Evolutionary conservation across 1,284 basidiomycete genomes (phyloP).

Genomic region (Fomitopsis pinicola): DNA sequence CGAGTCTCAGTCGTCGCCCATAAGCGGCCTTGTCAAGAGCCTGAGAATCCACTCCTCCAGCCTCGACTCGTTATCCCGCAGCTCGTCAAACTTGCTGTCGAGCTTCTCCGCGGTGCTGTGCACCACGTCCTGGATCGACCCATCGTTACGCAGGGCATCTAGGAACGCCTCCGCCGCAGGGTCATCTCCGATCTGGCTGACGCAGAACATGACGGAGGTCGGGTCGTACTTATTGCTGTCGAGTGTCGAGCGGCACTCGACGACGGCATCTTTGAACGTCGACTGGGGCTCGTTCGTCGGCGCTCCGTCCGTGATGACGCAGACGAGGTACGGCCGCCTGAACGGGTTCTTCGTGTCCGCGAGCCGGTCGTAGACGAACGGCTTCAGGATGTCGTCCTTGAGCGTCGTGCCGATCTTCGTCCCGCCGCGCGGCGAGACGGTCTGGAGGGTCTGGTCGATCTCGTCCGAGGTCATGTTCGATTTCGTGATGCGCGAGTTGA

Average conservation of each 20-base stretch:
- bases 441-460: not conserved
- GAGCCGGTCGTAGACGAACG: slow-evolving; percentile 4
- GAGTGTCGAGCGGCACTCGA: not conserved
- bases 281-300: not conserved
- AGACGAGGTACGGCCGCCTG: slow-evolving; percentile 3
- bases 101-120: slow-evolving; percentile 25
- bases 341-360: not conserved
- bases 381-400: slow-evolving; percentile 1
- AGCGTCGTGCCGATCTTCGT: slow-evolving; percentile 3
- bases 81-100: not conserved
- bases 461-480: slow-evolving; percentile 2
- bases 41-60: not conserved
- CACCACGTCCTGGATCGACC: slow-evolving; percentile 28
- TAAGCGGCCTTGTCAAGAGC: not conserved
- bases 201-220: slow-evolving; percentile 8
- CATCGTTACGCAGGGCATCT: slow-evolving; percentile 30
- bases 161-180: slow-evolving; percentile 19
- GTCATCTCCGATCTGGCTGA: slow-evolving; percentile 9
- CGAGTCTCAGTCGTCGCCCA: not conserved
- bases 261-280: slow-evolving; percentile 1
- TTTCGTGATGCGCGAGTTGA: not conserved
- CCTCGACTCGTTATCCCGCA: not conserved
- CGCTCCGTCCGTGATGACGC: slow-evolving; percentile 6
- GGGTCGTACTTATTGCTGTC: not conserved
- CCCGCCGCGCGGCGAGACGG: slow-evolving; percentile 1